Base-by-base conservation (phyloP, 108 stramenopile genomes). In the Cyclotella kingstonii region DNA sequence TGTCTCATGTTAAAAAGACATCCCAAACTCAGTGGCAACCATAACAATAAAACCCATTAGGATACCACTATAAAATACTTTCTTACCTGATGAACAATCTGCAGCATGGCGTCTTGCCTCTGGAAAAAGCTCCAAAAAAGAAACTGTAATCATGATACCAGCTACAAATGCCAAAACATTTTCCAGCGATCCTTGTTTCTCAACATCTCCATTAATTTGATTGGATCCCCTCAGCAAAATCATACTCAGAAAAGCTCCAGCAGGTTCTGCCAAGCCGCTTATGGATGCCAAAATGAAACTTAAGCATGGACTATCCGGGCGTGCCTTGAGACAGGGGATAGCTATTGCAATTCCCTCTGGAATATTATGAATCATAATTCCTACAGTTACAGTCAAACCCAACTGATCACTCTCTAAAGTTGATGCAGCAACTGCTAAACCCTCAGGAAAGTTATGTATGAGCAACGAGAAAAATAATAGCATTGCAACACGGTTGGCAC, bases 281-380 rank as follows among this genome's bases (percentile, higher is more conserved):
- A 78, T 60, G 68, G 81, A 84, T 6, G 89, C 86, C 53, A 91
- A 67, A 40, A 64, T 43, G 72, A 91, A 91, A 26, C 81, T 76
- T 38, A 87, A 54, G 79, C 82, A 87, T 6, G 86, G 84, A n/a
- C 55, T 56, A 58, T 87, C 82, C 7, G 89, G 89, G 14, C 86
- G 72, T 19, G 89, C 89, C 18, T 78, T 82, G 25, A 91, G 73
- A 49, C 89, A 91, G 8, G 89, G 89, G 25, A 91, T 81, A 30
- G 84, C 81, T 59, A 91, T 87, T 0, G 89, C 86, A 59, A 91
- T 87, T 5, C 89, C 89, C 66, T 91, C 89, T 40, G 89, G 89
- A 26, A 91, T 86, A 55, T 91, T 91, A 47, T 91, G 89, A 56
- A 91, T 84, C 63, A 87, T 81, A 52, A 91, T 91, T 8, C 85